Base-by-base conservation (phyloP, 305 asterid species). In the Fraxinus floribunda region DNA sequence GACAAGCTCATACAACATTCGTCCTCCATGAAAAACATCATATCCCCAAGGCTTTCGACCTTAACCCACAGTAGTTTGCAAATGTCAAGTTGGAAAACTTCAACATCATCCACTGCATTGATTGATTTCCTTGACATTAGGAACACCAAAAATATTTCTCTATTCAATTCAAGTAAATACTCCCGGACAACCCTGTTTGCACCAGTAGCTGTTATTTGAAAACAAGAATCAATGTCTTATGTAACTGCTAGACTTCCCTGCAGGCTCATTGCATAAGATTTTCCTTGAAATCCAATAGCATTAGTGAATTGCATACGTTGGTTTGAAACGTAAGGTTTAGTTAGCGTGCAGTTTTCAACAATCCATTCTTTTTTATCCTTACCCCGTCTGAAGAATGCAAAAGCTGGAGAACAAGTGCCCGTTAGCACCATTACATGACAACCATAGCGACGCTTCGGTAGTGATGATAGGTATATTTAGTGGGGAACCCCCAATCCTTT, bases 241-340 rank as follows among this genome's bases (percentile, higher is more conserved):
- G 88, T 76, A 16, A 86, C 88, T 0, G 79, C 94, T 22, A 89
- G 76, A 15, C 86, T 86, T 22, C 93, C 93, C 70, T 90, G 92
- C 83, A 85, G 75, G 71, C 89, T 91, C 70, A 87, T 44, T 29
- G 88, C 91, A 75, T 88, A 89, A 29, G 88, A 89, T 46, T 87
- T 88, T 52, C 90, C 89, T 8, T 81, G 7, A 32, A 72, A 88
- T 1, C 83, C 83, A 9, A 88, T 78, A 1, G 52, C 83, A 49
- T 77, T 87, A 8, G 55, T 71, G 34, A 87, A 82, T 34, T 26
- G 75, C 89, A 84, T 87, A 3, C n/a, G 29, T 64, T 82, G 41
- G 11, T 24, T 9, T 2, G 79, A 79, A 74, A 44, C 84, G 52
- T 88, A 79, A 39, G 85, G 89, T 55, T 90, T 91, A 10, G 80